Conservation (phyloP, 1,284 basidiomycete species). For the Malassezia nana region DNA sequence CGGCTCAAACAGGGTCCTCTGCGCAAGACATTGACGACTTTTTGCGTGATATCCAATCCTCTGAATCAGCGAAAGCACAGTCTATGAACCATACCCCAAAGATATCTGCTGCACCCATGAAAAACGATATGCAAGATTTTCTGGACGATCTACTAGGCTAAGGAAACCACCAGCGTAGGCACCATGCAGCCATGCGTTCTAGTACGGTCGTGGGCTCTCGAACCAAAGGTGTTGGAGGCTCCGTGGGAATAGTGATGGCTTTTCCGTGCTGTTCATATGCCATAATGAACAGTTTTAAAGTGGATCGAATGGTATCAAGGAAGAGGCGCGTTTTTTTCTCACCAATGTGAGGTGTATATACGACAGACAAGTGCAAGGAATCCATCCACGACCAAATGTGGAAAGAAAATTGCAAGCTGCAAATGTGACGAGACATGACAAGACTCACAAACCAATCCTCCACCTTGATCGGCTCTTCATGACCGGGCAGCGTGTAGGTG, state of each 20-base stretch:
- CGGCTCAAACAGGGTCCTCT: neutral
- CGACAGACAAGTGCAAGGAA: slow-evolving; percentile 10
- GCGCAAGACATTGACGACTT: slow-evolving; percentile 15
- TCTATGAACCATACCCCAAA: no score
- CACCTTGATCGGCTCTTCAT: slow-evolving; percentile 5
- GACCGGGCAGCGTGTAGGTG: neutral
- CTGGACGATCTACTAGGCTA: slow-evolving; percentile 2
- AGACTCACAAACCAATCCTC: slow-evolving; percentile 14
- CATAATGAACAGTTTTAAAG: slow-evolving; percentile 6
- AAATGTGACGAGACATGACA: slow-evolving; percentile 11
- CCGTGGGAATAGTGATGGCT: neutral
- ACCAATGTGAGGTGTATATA: slow-evolving; percentile 7
- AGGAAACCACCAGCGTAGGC: neutral
- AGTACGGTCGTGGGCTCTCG: neutral
- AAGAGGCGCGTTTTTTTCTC: slow-evolving; percentile 1
- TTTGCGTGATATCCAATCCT: slow-evolving; percentile 1
- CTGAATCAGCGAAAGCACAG: neutral
- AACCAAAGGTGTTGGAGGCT: neutral
- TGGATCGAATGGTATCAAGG: slow-evolving; percentile 8
- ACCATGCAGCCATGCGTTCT: neutral
- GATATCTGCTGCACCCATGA: neutral
- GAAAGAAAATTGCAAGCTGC: slow-evolving; percentile 12
- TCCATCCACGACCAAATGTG: slow-evolving; percentile 11
- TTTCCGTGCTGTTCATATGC: slow-evolving; percentile 10
- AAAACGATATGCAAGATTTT: slow-evolving; percentile 8